These are phyloP conservation scores for Cymbopogon citratus DNA, from an alignment of 176 grass and related monocot species.

Conservation along the genomic window DNA sequence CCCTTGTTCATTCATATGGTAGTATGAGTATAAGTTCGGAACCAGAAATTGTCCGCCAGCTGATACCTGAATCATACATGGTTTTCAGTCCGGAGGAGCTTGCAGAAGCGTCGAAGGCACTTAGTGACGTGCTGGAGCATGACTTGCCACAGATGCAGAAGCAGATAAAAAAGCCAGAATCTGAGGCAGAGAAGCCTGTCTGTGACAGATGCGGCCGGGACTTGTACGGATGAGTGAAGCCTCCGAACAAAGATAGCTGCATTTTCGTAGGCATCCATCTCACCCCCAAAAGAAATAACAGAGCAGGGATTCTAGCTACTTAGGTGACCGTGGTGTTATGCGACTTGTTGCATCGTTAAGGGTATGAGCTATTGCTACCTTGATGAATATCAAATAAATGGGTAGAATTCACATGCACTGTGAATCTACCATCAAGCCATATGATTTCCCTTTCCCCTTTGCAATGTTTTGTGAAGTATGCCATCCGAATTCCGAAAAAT, in stretches of 20 bases:
- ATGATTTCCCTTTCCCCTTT: background rate
- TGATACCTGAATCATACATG: slow-evolving; percentile 11
- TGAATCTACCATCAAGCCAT: background rate
- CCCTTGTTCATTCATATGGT: background rate
- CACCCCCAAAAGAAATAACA: background rate
- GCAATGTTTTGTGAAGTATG: background rate
- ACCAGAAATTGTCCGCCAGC: background rate
- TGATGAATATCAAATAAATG: background rate
- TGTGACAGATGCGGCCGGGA: slow-evolving; percentile 70
- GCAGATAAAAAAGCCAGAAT: slow-evolving; percentile 57
- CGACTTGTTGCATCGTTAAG: background rate
- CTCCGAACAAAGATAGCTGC: background rate
- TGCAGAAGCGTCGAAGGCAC: slow-evolving; percentile 69
- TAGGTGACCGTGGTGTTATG: background rate
- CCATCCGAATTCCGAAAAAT: background rate
- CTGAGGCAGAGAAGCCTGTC: slow-evolving; percentile 26
- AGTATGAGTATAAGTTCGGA: background rate
- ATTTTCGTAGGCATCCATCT: background rate
- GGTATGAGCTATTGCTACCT: background rate
- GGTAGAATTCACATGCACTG: background rate
- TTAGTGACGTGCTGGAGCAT: slow-evolving; percentile 66
- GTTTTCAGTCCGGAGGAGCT: slow-evolving; percentile 69
- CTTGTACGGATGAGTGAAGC: slow-evolving; percentile 19
- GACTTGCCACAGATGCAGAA: slow-evolving; percentile 75
- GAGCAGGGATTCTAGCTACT: background rate